phyloP scores from a whole-genome alignment of 352 stramenopile genomes.

The Phytopythium montanum region DNA sequence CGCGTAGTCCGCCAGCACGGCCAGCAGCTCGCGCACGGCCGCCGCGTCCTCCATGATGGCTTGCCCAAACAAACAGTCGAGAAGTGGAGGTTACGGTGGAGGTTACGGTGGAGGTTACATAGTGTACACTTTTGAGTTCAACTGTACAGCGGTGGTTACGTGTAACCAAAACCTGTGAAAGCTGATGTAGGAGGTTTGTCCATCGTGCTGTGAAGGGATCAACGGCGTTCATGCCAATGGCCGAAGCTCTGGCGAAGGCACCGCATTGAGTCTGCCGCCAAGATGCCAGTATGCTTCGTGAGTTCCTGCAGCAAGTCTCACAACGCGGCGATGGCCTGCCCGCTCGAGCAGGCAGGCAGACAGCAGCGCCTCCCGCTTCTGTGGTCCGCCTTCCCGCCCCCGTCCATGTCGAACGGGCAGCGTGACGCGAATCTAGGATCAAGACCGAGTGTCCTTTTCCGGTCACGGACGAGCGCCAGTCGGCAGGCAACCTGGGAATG shows the following conservation, averaged over 20 bases:
- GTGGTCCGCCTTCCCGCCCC: background rate
- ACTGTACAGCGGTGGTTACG: too few species aligned
- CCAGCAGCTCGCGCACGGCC: constrained; percentile 68
- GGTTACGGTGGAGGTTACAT: too few species aligned
- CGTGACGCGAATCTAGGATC: background rate
- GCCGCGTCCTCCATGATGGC: constrained; percentile 36
- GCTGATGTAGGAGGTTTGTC: too few species aligned
- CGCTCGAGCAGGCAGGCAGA: background rate
- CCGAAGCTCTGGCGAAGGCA: too few species aligned
- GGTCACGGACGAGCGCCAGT: background rate
- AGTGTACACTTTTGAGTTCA: too few species aligned
- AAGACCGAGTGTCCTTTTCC: background rate
- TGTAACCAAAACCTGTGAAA: too few species aligned
- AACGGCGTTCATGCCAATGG: too few species aligned
- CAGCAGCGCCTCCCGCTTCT: background rate
- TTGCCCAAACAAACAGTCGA: too few species aligned
- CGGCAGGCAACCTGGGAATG: background rate
- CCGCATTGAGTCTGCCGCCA: too few species aligned
- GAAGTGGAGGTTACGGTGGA: too few species aligned
- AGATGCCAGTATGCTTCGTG: too few species aligned
- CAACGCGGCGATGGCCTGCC: background rate
- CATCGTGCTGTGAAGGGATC: too few species aligned
- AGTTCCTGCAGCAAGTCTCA: background rate
- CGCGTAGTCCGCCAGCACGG: constrained; percentile 52
- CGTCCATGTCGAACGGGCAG: background rate